Conservation (phyloP, 345 rosid genomes). For the Iberis pinnata region DNA sequence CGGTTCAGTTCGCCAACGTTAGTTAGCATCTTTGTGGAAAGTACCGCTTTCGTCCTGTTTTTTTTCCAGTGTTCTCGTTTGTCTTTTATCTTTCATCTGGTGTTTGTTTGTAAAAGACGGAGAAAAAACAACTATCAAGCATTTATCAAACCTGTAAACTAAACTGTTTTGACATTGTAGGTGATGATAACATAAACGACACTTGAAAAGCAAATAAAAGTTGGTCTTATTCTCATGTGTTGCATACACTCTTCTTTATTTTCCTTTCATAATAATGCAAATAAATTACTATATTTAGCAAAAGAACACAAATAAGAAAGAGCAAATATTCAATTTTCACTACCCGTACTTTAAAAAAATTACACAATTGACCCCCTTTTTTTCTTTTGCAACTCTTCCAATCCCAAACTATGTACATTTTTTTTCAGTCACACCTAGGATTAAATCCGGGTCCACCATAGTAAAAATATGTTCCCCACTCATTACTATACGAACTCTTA, state of each 20-base stretch:
- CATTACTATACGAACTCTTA: constrained; percentile 57
- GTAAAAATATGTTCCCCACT: constrained; percentile 92
- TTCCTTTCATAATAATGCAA: constrained; percentile 4
- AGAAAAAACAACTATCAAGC: not conserved
- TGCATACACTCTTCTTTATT: constrained; percentile 3
- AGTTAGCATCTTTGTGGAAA: too few relatives aligned
- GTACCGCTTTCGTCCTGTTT: too few relatives aligned
- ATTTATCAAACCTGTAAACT: not conserved
- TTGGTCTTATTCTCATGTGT: not conserved
- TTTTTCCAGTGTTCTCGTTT: too few relatives aligned
- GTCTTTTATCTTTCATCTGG: too few relatives aligned
- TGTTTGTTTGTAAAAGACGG: too few relatives aligned
- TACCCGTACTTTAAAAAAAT: constrained; percentile 22
- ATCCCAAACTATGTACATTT: constrained; percentile 21
- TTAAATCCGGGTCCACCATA: constrained; percentile 91
- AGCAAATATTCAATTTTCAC: constrained; percentile 15
- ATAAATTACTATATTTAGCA: constrained; percentile 5
- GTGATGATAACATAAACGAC: not conserved
- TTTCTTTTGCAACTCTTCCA: not conserved
- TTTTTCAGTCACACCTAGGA: constrained; percentile 53
- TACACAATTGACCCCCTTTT: constrained; percentile 7
- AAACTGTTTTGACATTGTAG: not conserved
- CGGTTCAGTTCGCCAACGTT: too few relatives aligned
- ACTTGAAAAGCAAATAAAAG: not conserved
- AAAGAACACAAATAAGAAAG: not conserved